These are phyloP conservation scores for Sphaerulina populicola DNA, from an alignment of 2,329 filamentous ascomycete species.

Conservation along the genomic window DNA sequence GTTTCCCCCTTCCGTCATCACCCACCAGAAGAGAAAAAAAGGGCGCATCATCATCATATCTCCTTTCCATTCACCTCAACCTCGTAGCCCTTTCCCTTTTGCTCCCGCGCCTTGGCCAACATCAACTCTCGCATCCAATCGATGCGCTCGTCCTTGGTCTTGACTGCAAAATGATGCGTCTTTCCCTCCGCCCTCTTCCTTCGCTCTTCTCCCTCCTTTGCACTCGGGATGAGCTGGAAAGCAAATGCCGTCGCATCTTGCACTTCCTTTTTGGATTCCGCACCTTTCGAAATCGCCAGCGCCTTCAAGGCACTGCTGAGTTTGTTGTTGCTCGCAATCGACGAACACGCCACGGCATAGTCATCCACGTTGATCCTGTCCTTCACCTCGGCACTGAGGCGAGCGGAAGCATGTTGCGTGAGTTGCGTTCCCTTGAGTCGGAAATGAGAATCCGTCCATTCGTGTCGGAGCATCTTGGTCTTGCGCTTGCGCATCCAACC, in stretches of 20 bases:
- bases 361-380: constrained; percentile 82
- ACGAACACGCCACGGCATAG: constrained; percentile 79
- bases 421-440: constrained; percentile 57
- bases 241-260: constrained; percentile 52
- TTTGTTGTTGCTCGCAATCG: constrained; percentile 66
- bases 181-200: constrained; percentile 42
- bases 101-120: constrained; percentile 77
- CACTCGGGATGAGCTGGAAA: constrained; percentile 72
- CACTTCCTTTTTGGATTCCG: constrained; percentile 45
- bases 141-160: constrained; percentile 77
- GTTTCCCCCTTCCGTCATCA: no score
- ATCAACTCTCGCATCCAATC: constrained; percentile 96
- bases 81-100: constrained; percentile 76
- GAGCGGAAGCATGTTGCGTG: constrained; percentile 57
- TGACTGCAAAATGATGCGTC: constrained; percentile 89
- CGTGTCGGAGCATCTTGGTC: constrained; percentile 77
- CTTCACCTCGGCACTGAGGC: constrained; percentile 54
- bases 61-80: constrained; percentile 63
- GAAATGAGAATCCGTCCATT: constrained; percentile 90
- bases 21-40: not conserved
- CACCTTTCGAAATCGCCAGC: constrained; percentile 48
- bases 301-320: constrained; percentile 80
- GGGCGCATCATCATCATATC: not conserved
- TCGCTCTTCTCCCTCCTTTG: constrained; percentile 37
- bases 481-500: constrained; percentile 95